phyloP scores from a whole-genome alignment of 306 rosid species.

The Dicorynia guianensis region DNA sequence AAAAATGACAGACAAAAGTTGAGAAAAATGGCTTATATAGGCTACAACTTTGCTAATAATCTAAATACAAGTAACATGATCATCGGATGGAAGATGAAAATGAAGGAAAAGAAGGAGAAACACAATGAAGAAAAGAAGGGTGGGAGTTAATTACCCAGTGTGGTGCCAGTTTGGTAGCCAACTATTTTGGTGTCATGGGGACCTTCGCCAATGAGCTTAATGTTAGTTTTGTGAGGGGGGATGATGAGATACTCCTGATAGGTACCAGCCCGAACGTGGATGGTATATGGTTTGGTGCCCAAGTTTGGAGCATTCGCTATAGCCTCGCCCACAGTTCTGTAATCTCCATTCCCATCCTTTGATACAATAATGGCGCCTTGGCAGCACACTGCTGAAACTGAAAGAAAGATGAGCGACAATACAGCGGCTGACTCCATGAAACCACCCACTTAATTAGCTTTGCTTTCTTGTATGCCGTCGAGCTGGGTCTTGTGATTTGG shows the following conservation, averaged over 20 bases:
- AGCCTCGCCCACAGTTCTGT: slow-evolving; percentile 43
- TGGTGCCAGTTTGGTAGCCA: slow-evolving; percentile 36
- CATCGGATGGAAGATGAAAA: too few relatives aligned
- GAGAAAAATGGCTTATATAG: too few relatives aligned
- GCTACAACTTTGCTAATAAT: too few relatives aligned
- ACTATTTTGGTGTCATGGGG: slow-evolving; percentile 29
- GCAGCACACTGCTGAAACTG: neutral
- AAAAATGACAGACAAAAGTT: too few relatives aligned
- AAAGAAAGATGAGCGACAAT: neutral
- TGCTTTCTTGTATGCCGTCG: neutral
- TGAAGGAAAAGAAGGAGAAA: neutral
- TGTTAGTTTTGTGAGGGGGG: slow-evolving; percentile 40
- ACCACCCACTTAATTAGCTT: neutral
- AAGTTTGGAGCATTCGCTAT: slow-evolving; percentile 36
- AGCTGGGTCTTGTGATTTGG: too few relatives aligned
- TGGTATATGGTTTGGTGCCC: slow-evolving; percentile 20
- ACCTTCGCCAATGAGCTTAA: slow-evolving; percentile 43
- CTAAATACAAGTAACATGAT: too few relatives aligned
- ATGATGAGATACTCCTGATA: slow-evolving; percentile 42
- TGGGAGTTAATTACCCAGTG: slow-evolving; percentile 37
- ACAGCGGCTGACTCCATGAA: slow-evolving; percentile 3
- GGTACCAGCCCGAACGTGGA: slow-evolving; percentile 42
- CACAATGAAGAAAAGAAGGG: too few relatives aligned
- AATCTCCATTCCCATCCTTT: slow-evolving; percentile 45
- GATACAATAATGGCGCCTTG: slow-evolving; percentile 32